phyloP scores from a whole-genome alignment of 495 filamentous ascomycete species.

The Podospora pseudopauciseta region DNA sequence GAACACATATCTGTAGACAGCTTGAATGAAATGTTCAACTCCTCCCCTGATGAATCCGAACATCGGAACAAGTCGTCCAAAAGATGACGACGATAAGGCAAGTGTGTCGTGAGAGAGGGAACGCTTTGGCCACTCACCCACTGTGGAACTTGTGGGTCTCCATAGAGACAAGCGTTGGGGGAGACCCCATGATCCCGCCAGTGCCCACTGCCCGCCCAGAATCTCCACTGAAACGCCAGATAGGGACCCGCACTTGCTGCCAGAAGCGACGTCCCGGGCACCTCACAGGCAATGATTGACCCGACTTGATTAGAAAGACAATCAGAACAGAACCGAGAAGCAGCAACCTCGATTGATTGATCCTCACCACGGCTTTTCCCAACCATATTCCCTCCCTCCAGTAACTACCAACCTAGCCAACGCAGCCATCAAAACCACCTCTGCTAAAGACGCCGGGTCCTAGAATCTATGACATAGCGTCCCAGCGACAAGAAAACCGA shows the following conservation, averaged over 20 bases:
- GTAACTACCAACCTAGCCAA: background rate
- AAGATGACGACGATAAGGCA: background rate
- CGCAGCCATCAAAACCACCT: background rate
- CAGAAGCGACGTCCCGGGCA: constrained; percentile 1
- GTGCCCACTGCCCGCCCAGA: background rate
- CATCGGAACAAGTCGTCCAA: background rate
- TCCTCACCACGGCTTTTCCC: background rate
- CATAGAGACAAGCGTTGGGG: background rate
- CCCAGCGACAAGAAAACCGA: constrained; percentile 1
- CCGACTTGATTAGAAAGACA: constrained; percentile 2
- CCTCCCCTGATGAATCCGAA: background rate
- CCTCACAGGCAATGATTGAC: constrained; percentile 1
- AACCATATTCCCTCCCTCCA: background rate
- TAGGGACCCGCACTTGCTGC: constrained; percentile 2
- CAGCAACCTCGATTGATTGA: background rate
- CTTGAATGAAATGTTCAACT: background rate
- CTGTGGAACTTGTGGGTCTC: background rate
- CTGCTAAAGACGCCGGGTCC: constrained; percentile 10
- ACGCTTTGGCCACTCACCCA: constrained; percentile 1
- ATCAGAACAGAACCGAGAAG: background rate
- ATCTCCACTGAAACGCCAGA: constrained; percentile 2
- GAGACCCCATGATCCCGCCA: constrained; percentile 3
- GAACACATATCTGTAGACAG: background rate
- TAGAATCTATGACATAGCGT: constrained; percentile 23
- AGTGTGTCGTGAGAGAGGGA: background rate